These are phyloP conservation scores for Salix exigua DNA, from an alignment of 345 rosid genomes.

Conservation along the genomic window DNA sequence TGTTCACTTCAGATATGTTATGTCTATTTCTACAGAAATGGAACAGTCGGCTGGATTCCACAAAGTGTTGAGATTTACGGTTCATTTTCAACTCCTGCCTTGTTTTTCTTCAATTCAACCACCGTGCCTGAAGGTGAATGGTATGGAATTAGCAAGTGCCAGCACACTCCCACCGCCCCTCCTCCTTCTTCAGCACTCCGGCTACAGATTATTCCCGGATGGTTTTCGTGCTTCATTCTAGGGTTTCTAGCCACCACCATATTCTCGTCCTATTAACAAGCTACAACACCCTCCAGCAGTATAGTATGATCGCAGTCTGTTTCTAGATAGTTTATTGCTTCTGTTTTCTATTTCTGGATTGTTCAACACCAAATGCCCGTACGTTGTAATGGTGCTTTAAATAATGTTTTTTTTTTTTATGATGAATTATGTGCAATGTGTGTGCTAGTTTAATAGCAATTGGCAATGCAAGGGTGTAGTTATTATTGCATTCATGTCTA, in stretches of 20 bases:
- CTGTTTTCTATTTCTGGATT: not conserved
- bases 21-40: slow-evolving; percentile 22
- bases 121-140: slow-evolving; percentile 9
- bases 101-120: slow-evolving; percentile 6
- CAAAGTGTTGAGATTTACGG: slow-evolving; percentile 17
- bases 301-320: not conserved
- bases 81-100: slow-evolving; percentile 7
- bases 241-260: slow-evolving; percentile 32
- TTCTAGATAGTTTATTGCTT: not conserved
- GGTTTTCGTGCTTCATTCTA: slow-evolving; percentile 16
- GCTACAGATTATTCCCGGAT: not conserved
- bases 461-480: not conserved
- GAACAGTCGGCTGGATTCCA: slow-evolving; percentile 28
- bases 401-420: no score
- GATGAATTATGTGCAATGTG: not conserved
- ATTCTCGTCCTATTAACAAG: slow-evolving; percentile 7
- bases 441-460: not conserved
- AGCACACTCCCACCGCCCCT: not conserved
- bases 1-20: slow-evolving; percentile 30
- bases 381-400: not conserved
- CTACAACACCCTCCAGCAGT: not conserved
- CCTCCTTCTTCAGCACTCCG: slow-evolving; percentile 36
- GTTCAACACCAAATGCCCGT: not conserved
- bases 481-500: no score
- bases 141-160: slow-evolving; percentile 22